Conservation (phyloP, 164 flowering plant genomes). For the Tinospora cordifolia region DNA sequence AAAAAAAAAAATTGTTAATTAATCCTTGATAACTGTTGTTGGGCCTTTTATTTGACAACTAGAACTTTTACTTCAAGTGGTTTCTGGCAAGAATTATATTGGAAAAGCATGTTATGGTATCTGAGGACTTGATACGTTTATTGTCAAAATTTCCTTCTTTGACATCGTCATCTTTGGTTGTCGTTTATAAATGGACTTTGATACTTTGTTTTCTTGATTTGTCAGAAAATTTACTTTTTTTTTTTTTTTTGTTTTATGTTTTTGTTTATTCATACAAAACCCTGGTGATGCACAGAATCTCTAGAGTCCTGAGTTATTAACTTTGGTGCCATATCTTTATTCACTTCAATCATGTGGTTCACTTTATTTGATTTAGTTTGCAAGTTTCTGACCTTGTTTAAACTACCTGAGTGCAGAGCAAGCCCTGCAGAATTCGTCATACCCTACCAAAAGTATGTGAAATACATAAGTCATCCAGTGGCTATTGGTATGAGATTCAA, state of each 20-base stretch:
- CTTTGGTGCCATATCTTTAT: background rate
- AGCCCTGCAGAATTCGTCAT: slow-evolving; percentile 71
- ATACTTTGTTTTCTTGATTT: background rate
- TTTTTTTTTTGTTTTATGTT: no score
- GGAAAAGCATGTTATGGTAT: no score
- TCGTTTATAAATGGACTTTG: background rate
- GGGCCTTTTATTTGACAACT: no score
- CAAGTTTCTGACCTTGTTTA: slow-evolving; percentile 1
- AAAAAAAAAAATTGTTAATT: no score
- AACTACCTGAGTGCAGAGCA: slow-evolving; percentile 48
- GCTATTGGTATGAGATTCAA: slow-evolving; percentile 72
- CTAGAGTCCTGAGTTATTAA: background rate
- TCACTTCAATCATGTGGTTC: background rate
- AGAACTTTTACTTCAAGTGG: no score
- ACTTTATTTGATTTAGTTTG: background rate
- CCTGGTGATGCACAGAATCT: background rate
- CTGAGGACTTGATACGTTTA: no score
- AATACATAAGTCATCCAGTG: slow-evolving; percentile 47
- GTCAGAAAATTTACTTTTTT: background rate
- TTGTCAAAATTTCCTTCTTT: no score
- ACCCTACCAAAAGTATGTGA: slow-evolving; percentile 56
- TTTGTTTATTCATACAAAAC: background rate
- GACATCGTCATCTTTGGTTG: background rate
- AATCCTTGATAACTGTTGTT: no score
- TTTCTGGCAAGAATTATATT: no score